Conservation (phyloP, 306 rosid genomes). For the Cyamopsis tetragonoloba region DNA sequence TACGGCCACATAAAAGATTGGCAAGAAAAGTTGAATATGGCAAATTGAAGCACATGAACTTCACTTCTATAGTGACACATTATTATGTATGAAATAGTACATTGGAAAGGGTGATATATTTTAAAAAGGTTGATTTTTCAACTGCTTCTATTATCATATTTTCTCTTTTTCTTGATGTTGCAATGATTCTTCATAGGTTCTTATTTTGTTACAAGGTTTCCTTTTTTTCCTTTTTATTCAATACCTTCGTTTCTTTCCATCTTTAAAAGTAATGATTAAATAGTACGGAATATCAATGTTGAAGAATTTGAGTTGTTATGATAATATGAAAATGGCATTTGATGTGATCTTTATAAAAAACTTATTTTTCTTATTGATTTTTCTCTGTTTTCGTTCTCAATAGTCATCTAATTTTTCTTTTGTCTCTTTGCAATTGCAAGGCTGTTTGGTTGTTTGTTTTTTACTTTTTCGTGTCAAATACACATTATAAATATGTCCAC, state of each 20-base stretch:
- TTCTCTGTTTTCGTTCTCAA: background rate
- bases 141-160: background rate
- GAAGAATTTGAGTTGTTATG: slow-evolving; percentile 58
- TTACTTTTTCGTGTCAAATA: background rate
- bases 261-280: slow-evolving; percentile 56
- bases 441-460: background rate
- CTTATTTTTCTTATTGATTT: background rate
- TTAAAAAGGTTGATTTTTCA: slow-evolving; percentile 28
- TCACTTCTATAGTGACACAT: slow-evolving; percentile 29
- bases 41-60: slow-evolving; percentile 53
- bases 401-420: background rate
- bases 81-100: slow-evolving; percentile 14
- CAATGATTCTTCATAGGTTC: slow-evolving; percentile 6
- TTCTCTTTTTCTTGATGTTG: background rate
- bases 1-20: no score
- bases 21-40: slow-evolving; percentile 53
- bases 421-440: background rate
- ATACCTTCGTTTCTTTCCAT: slow-evolving; percentile 20
- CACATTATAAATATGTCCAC: slow-evolving; percentile 50
- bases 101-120: slow-evolving; percentile 42
- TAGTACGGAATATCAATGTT: slow-evolving; percentile 56
- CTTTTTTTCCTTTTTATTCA: background rate
- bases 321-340: slow-evolving; percentile 34
- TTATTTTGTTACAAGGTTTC: slow-evolving; percentile 6
- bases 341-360: slow-evolving; percentile 36